Base-by-base conservation (phyloP, 108 stramenopile species). In the Stephanodiscus triporus region DNA sequence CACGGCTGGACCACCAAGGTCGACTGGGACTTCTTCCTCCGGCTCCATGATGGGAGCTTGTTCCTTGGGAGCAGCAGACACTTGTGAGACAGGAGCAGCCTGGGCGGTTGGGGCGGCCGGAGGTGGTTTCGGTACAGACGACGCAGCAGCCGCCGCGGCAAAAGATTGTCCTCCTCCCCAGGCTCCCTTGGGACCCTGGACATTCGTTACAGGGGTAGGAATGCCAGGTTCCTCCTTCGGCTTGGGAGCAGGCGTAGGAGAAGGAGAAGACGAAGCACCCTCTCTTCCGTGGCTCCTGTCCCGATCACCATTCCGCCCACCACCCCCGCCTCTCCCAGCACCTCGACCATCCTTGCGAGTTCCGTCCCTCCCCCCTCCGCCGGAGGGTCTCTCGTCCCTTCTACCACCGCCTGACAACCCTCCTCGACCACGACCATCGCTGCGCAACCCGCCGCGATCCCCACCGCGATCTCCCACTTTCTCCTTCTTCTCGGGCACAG, bases 121-220 rank as follows among this genome's bases (percentile, higher is more conserved):
- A 26, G 83, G 40, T 45, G 81, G 49, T 53, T 54, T 45, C 0
- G 57, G 55, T 16, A 65, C 54, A 26, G 71, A 34, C 20, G 63
- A 29, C 54, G 71, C 68, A 24, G 76, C 68, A 36, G 75, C 72
- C 19, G 53, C 32, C 11, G 61, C 48, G 19, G 69, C 70, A 70
- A 71, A 66, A 38, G 76, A 51, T 57, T 73, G 76, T 20, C 76
- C 76, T 43, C 75, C 78, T 49, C 89, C 89, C 89, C 89, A 90
- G 10, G 86, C 90, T 34, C 88, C 90, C 66, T 86, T 82, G 2
- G 78, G 83, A 24, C 72, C 82, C 32, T 82, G 84, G 43, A 86
- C 76, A 60, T 42, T 60, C 14, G 80, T 71, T 2, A 80, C 79
- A 34, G 86, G 82, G 48, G 80, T 68, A 20, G 89, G 89, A 42